A percentile compares a stretch with the other conserved stretches of the same genome.
Conservation (phyloP, 495 filamentous ascomycete species). For the Hypomontagnella submonticulosa region DNA sequence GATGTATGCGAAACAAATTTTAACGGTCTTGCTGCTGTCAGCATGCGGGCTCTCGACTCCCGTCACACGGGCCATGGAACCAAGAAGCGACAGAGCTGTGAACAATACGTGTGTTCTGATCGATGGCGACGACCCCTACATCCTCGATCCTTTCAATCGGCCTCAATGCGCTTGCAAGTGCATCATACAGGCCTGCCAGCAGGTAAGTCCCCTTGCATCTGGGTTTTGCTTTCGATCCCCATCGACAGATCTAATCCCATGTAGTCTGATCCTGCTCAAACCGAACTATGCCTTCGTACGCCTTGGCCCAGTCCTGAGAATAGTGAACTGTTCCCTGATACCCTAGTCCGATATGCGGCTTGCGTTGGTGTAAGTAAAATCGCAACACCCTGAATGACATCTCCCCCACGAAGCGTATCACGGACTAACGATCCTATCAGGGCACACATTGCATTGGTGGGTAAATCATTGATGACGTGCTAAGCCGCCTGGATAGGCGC, state of each 20-base stretch:
- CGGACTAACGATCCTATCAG: slow-evolving; percentile 13
- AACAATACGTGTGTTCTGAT: slow-evolving; percentile 30
- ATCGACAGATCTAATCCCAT: not conserved
- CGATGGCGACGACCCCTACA: slow-evolving; percentile 27
- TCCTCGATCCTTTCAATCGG: slow-evolving; percentile 35
- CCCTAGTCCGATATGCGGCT: slow-evolving; percentile 17
- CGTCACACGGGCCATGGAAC: not conserved
- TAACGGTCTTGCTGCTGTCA: slow-evolving; percentile 26
- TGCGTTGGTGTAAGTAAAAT: slow-evolving; percentile 32
- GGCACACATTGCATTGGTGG: slow-evolving; percentile 26
- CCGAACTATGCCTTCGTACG: slow-evolving; percentile 32
- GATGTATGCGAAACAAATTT: slow-evolving; percentile 18
- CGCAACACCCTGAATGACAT: not conserved
- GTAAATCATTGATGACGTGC: not conserved
- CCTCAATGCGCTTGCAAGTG: slow-evolving; percentile 35
- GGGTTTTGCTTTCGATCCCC: not conserved
- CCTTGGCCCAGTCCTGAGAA: slow-evolving; percentile 18
- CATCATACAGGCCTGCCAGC: slow-evolving; percentile 29
- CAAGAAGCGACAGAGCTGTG: not conserved
- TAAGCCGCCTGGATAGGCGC: too few relatives aligned
- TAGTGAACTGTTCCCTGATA: slow-evolving; percentile 24
- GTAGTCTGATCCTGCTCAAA: slow-evolving; percentile 33
- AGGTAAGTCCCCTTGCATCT: slow-evolving; percentile 16
- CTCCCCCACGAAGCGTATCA: not conserved
- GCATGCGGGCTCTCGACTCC: slow-evolving; percentile 16